Base-by-base conservation (phyloP, 2,329 filamentous ascomycete species). In the Penicillium sp. region DNA sequence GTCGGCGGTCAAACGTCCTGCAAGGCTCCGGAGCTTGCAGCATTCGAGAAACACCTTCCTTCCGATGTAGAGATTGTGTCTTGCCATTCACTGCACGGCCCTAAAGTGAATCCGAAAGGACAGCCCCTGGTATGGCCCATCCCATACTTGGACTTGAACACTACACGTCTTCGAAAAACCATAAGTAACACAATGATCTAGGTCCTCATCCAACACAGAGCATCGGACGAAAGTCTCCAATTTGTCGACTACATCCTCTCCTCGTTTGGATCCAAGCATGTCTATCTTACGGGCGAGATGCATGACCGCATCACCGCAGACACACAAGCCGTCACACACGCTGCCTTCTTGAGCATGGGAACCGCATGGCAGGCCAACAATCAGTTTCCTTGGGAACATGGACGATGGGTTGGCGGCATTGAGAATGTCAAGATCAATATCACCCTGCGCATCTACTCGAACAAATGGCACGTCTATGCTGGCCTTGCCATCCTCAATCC, bases 341-440 rank as follows among this genome's bases (percentile, higher is more conserved):
- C 92, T 2, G 94, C 95, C 27, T 99, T 99, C 73, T 80, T 99
- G 47, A 90, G 88, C 69, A 99, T 99, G 94, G 94, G 95, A 60
- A 95, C 93, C 60, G 94, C 94, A 8, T 99, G 95, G 95, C 89
- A 91, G 63, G 92, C 92, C 30, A 95, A 95, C 72, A 84, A 87
- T 55, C 91, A 99, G 71, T 99, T 97, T 67, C 94, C 95, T 0
- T 99, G 94, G 94, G 93, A 97, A 67, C 86, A 93, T 43, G 85
- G 87, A n/a, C 91, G 94, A 59, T 99, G 97, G 74, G 85, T 97
- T 4, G 94, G 94, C 55, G 95, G 94, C 48, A 96, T 99, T 67
- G 94, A 99, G 75, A 99, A 99, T 73, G 93, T 97, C 66, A 99
- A 99, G 78, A 96, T 97, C 78, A 99, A 99, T 77, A 86, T 97